phyloP scores from a whole-genome alignment of 2,329 filamentous ascomycete species.

The Polytolypa hystricis region DNA sequence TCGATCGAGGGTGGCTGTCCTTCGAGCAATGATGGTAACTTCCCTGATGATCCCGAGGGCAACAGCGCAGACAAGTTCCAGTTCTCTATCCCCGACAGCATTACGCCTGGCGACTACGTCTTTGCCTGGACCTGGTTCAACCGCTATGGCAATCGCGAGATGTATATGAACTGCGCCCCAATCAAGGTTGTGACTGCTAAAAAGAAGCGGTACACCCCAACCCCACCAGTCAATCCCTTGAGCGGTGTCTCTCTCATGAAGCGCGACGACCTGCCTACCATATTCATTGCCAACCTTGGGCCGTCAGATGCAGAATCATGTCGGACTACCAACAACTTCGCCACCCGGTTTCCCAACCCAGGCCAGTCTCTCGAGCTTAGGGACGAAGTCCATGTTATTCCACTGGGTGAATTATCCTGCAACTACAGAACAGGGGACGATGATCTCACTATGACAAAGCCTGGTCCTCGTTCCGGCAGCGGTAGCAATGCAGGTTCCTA shows the following conservation, averaged over 20 bases:
- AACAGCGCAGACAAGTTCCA: conserved; percentile 48
- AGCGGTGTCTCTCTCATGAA: conserved; percentile 33
- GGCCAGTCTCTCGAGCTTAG: conserved; percentile 47
- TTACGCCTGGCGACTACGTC: conserved; percentile 65
- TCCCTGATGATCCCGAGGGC: conserved; percentile 37
- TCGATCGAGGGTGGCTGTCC: conserved; percentile 82
- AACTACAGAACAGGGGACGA: too few relatives aligned
- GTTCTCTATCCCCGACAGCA: conserved; percentile 59
- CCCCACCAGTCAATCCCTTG: conserved; percentile 5
- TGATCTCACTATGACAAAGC: conserved; percentile 17
- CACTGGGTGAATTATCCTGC: conserved; percentile 20
- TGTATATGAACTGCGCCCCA: conserved; percentile 95
- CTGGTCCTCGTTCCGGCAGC: conserved; percentile 22
- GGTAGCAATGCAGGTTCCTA: conserved; percentile 12
- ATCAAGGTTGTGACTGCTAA: conserved; percentile 50
- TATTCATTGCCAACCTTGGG: conserved; percentile 63
- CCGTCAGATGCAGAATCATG: conserved; percentile 46
- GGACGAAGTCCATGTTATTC: conserved; percentile 30
- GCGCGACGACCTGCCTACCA: conserved; percentile 54
- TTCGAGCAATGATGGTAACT: conserved; percentile 48
- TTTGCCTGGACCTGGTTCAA: conserved; percentile 96
- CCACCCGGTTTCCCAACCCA: conserved; percentile 58
- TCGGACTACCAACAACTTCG: conserved; percentile 40
- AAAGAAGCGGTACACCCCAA: conserved; percentile 21
- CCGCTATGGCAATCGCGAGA: conserved; percentile 80